These are phyloP conservation scores for Sugiyamaella grinbergsii DNA, from an alignment of 1,139 yeast species.

Conservation along the genomic window DNA sequence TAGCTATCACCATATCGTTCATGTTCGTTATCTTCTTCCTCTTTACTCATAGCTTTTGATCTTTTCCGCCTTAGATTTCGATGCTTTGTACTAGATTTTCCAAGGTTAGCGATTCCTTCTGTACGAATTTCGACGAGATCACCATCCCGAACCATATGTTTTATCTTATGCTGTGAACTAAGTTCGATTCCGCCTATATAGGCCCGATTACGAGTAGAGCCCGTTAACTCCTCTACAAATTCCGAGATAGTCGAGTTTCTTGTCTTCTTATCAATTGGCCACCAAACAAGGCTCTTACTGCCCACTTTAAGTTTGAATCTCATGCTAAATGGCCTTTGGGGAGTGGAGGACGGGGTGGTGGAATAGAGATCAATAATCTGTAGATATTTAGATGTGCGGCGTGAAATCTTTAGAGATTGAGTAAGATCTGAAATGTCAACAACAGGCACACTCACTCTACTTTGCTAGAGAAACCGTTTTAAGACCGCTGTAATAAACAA, in stretches of 20 bases:
- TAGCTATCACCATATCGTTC: not conserved
- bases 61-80: conserved; percentile 26
- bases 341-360: not conserved
- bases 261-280: conserved; percentile 13
- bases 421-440: not conserved
- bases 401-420: not conserved
- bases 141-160: conserved; percentile 19
- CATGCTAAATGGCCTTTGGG: conserved; percentile 14
- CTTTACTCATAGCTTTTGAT: not conserved
- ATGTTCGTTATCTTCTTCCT: not conserved
- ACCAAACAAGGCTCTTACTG: conserved; percentile 13
- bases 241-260: conserved; percentile 1
- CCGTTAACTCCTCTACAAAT: conserved; percentile 6
- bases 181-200: conserved; percentile 17
- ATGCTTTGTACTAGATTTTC: conserved; percentile 25
- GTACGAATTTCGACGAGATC: conserved; percentile 20
- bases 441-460: too few relatives aligned
- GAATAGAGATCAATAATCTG: too few relatives aligned
- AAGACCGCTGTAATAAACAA: too few relatives aligned
- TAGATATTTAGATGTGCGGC: not conserved
- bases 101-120: conserved; percentile 24
- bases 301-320: conserved; percentile 19
- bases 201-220: conserved; percentile 6
- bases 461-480: too few relatives aligned
- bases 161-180: conserved; percentile 14